A percentile compares a stretch with the other conserved stretches of the same genome.
Evolutionary conservation across 2,329 filamentous ascomycete genomes (phyloP).

Genomic region (Aspergillus alliaceus): DNA sequence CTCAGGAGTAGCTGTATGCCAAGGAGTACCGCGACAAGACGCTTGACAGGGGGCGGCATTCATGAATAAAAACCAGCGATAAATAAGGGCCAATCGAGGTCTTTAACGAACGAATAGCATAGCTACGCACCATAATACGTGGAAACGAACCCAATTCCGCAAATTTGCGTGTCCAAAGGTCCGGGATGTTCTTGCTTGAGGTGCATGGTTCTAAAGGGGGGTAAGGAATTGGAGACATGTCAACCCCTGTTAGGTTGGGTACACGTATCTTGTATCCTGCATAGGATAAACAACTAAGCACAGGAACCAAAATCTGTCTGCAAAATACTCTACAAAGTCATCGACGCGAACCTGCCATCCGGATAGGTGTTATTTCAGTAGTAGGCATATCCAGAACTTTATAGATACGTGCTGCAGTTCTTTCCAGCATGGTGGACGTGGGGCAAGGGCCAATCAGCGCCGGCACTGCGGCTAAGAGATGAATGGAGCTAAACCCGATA

Average conservation of each 20-base stretch:
- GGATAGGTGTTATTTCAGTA: not conserved
- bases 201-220: not conserved
- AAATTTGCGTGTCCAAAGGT: not conserved
- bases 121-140: not conserved
- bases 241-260: not conserved
- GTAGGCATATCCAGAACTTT: not conserved
- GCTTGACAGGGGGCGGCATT: not conserved
- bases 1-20: not conserved
- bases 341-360: no score
- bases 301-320: not conserved
- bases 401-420: not conserved
- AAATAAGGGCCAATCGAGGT: not conserved
- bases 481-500: not conserved
- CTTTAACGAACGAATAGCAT: not conserved
- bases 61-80: not conserved
- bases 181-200: not conserved
- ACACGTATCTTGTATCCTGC: not conserved
- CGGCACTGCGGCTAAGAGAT: not conserved
- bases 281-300: not conserved
- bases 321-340: no score
- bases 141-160: not conserved
- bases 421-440: not conserved
- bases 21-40: not conserved
- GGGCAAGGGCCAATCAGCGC: not conserved
- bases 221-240: not conserved